Percentiles rank a stretch among this genome's conserved stretches.
phyloP scores from a whole-genome alignment of 1,139 yeast genomes.

The Yamadazyma diddensiae region DNA sequence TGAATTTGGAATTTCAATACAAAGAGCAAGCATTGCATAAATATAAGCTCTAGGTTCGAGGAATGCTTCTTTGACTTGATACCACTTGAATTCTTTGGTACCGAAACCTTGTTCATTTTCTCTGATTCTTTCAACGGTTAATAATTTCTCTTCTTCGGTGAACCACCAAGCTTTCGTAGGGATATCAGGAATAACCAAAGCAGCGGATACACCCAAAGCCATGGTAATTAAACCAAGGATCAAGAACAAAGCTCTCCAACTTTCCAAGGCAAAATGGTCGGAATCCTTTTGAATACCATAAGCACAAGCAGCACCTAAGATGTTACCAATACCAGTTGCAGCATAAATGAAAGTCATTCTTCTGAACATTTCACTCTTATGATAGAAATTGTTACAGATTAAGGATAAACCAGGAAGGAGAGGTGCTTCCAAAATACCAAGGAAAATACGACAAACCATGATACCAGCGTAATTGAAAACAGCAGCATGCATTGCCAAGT shows the following conservation, averaged over 20 bases:
- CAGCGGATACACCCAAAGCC: conserved; percentile 20
- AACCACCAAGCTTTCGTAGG: conserved; percentile 42
- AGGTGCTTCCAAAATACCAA: conserved; percentile 36
- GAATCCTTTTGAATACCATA: conserved; percentile 31
- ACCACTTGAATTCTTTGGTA: conserved; percentile 19
- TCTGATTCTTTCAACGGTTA: conserved; percentile 22
- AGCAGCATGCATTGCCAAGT: conserved; percentile 48
- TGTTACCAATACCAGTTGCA: conserved; percentile 28
- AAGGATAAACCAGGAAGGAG: conserved; percentile 31
- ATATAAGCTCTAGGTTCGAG: conserved; percentile 16
- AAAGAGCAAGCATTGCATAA: conserved; percentile 17
- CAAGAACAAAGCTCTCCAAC: conserved; percentile 33
- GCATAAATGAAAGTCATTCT: conserved; percentile 10
- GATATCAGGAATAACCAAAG: conserved; percentile 34
- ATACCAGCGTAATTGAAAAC: conserved; percentile 39
- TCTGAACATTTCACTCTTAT: conserved; percentile 26
- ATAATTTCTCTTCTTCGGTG: conserved; percentile 31
- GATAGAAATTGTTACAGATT: conserved; percentile 20
- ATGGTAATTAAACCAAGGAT: conserved; percentile 41
- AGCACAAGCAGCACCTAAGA: conserved; percentile 26
- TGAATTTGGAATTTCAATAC: conserved; percentile 25
- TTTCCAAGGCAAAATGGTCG: conserved; percentile 19
- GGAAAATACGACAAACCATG: conserved; percentile 44
- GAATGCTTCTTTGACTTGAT: conserved; percentile 24
- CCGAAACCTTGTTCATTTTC: conserved; percentile 29